Base-by-base conservation (phyloP, 495 filamentous ascomycete genomes). In the Friedmanniomyces endolithicus region DNA sequence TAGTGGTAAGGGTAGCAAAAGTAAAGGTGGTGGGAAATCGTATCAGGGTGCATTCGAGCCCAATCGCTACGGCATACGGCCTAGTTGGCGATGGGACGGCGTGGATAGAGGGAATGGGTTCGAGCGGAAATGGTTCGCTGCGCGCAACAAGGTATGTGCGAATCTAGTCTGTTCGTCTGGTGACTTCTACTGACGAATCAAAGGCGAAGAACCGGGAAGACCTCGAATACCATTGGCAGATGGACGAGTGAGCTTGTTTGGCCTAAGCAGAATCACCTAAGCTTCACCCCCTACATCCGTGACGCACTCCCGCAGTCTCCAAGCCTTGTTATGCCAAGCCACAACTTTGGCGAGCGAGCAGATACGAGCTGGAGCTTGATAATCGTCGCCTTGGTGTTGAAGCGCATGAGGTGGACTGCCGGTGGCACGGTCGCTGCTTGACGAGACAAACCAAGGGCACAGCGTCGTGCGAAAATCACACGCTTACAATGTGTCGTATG, bases 51-150 rank as follows among this genome's bases (percentile, higher is more conserved):
- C 82, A 0, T 85, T 81, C 51, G 70, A 80, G 69, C 92, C 92
- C 57, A 99, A 99, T 80, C 77, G 92, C 53, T 97, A 95, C 76
- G 86, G 87, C 17, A 97, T 97, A 58, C 71, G 83, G 58, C 92
- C 92, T 1, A 94, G 92, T 8, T 84, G 94, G 73, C 71, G 84
- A 62, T 99, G 92, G 92, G 92, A 99, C 79, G 94, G 94, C 14
- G 94, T 98, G 39, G 94, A 98, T 78, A 75, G 92, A 60, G 75
- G 84, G 20, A 98, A 86, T 75, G 89, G 90, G 40, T 97, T 95
- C 65, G 92, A 98, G 74, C 87, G 79, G 69, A 87, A 96, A 70
- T 85, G 87, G 75, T 97, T 97, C 72, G 82, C 84, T 65, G 86
- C 88, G 25, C 72, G 86, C 67, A 94, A 95, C 70, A 70, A 78